Evolutionary conservation across 495 filamentous ascomycete species (phyloP), one percentile per base, ranked within the genome.

Genomic region (Hypoxylon lienhwacheense): DNA sequence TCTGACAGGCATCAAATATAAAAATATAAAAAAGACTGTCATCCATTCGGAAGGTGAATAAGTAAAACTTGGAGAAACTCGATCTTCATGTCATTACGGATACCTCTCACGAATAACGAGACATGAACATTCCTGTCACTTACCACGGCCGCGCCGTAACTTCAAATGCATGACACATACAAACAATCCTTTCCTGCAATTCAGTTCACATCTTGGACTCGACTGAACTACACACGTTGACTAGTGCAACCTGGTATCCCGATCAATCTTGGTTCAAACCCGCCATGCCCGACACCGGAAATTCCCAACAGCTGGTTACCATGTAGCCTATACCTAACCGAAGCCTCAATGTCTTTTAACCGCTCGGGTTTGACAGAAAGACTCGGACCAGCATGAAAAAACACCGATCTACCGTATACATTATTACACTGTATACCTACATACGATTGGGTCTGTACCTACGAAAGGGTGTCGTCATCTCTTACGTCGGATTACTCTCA

Each of bases 141-240:
- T 39, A 26, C 25, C 16, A 54, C 21, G 44, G 22, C 37, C 46
- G 7, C 21, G 44, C 40, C 43, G 51, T 45, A 43, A 52, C 40
- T 12, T 28, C 22, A 11, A 56, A 61, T 61, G 58, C 58, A 61
- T 61, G 58, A 61, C 58, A 61, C 58, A 61, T 61, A 56, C n/a
- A n/a, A n/a, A 21, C 41, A 59, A 47, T 48, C 58, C 47, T 47
- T 56, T 43, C 42, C 31, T 32, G 32, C 47, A 40, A 22, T 21
- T 42, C 19, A 40, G 28, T 21, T 42, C 19, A 35, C 12, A 45
- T 12, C 28, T 15, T 61, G 17, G 35, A 16, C 22, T 12, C 33
- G 45, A 26, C 40, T 45, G 39, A 60, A 40, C 26, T 59, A 48
- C 40, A 45, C 31, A 49, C 44, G 45, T 29, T 47, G 19, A 47